Evolutionary conservation across 805 yeast species (phyloP).

Genomic region (Schizosaccharomyces cryophilus): DNA sequence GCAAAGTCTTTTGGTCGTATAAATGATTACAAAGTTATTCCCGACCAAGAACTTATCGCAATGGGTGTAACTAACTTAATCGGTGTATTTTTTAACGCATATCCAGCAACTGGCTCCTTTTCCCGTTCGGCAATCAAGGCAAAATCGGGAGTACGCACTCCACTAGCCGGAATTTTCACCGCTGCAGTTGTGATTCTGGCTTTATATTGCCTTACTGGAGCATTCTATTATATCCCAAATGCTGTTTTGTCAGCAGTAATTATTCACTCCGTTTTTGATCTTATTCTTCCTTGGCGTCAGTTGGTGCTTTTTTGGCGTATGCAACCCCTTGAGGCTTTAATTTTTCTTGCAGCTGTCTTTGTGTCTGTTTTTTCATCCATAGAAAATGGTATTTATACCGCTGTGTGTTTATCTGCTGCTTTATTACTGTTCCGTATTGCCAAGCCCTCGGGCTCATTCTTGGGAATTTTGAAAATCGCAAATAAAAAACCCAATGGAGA

Average conservation of each 20-base stretch:
- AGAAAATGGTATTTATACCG: constrained; percentile 78
- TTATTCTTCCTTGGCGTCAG: constrained; percentile 29
- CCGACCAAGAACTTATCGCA: constrained; percentile 84
- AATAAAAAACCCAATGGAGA: background rate
- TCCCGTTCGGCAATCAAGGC: constrained; percentile 84
- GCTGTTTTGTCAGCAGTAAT: constrained; percentile 72
- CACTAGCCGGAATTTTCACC: constrained; percentile 73
- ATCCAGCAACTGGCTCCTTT: constrained; percentile 90
- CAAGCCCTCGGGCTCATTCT: constrained; percentile 56
- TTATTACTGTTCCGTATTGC: constrained; percentile 48
- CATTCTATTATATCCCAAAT: constrained; percentile 75
- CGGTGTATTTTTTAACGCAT: constrained; percentile 80
- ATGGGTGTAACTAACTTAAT: constrained; percentile 77
- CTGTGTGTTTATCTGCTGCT: constrained; percentile 63
- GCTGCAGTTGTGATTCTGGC: constrained; percentile 77
- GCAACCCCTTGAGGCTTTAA: constrained; percentile 47
- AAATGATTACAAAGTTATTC: constrained; percentile 71
- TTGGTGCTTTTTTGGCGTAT: constrained; percentile 41
- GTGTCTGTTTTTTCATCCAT: constrained; percentile 56
- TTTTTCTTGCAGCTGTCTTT: constrained; percentile 47
- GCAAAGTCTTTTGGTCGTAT: constrained; percentile 81
- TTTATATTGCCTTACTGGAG: constrained; percentile 54
- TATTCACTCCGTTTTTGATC: constrained; percentile 78
- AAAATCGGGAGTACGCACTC: constrained; percentile 87
- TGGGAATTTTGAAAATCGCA: constrained; percentile 33